Percentiles rank a stretch among this genome's conserved stretches.
phyloP scores from a whole-genome alignment of 75 land plant species.

The Cupressus sempervirens region DNA sequence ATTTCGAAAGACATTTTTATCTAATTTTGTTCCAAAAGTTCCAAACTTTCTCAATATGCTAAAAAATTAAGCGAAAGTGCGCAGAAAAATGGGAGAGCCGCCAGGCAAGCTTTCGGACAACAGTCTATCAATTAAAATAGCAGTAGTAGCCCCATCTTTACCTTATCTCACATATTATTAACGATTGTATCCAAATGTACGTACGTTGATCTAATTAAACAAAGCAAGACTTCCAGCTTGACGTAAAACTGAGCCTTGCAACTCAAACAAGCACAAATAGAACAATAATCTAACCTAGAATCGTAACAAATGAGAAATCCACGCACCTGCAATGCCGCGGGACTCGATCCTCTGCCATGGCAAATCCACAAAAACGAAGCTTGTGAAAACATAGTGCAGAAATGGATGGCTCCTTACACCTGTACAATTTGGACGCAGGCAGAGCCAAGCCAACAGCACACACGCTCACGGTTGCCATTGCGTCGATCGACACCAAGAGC shows the following conservation, averaged over 20 bases:
- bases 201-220: too few species aligned
- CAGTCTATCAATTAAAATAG: neutral
- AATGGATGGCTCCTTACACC: neutral
- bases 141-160: neutral
- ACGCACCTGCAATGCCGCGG: neutral
- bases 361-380: neutral
- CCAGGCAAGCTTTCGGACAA: neutral
- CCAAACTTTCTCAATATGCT: neutral
- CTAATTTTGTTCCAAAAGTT: too few species aligned
- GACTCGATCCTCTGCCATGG: neutral
- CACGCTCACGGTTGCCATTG: too few species aligned
- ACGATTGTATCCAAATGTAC: neutral
- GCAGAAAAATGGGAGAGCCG: neutral
- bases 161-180: neutral
- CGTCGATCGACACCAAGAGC: too few species aligned
- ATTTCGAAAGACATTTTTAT: too few species aligned
- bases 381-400: neutral
- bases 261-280: neutral
- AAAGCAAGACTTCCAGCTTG: neutral
- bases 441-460: neutral
- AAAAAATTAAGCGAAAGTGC: neutral
- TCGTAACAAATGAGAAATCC: neutral
- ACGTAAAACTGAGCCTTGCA: neutral
- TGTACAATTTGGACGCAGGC: neutral
- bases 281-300: neutral